Base-by-base conservation (phyloP, 1,284 basidiomycete species). In the Melampsora allii-populina region DNA sequence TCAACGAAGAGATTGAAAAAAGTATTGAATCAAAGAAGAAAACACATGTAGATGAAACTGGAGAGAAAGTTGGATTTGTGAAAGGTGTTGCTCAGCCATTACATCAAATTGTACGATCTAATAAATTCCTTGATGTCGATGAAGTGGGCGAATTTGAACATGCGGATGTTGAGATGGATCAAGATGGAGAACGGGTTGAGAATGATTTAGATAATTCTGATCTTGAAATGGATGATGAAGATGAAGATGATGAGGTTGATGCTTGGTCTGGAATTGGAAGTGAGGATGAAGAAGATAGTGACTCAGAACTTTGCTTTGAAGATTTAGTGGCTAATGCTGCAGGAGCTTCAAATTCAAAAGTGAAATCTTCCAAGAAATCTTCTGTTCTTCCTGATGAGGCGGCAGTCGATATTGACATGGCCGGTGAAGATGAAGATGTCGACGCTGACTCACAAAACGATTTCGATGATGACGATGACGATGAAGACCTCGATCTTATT, bases 81-180 rank as follows among this genome's bases (percentile, higher is more conserved):
- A 84, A 85, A 79, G 86, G 85, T 75, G 86, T 87, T 63, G 82
- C 83, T 59, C 86, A 87, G 79, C 84, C 84, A 31, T 80, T 87
- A 67, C 83, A 84, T 77, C 83, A 84, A 81, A 86, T 87, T 68
- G 83, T 86, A 46, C 84, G 84, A n/a, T 82, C 82, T 76, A 83
- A 82, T 79, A 86, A 85, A 80, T 87, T 86, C 78, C 73, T 91
- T 63, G 78, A 77, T 17, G 80, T 79, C 27, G 80, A 81, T 63
- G 79, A 80, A n/a, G 79, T 79, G 61, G 80, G 76, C n/a, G 79
- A 80, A 36, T 79, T 76, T 14, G 81, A 78, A n/a, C 80, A 77
- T 39, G 78, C 75, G n/a, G 88, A 89, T 39, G 85, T 77, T 21
- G 85, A 84, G 12, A 80, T 78, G 87, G 75, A 83, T 81, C 78